Percentiles rank a stretch among this genome's conserved stretches.
Evolutionary conservation across 176 grass and related monocot genomes (phyloP).

Genomic region (Ensete ventricosum): DNA sequence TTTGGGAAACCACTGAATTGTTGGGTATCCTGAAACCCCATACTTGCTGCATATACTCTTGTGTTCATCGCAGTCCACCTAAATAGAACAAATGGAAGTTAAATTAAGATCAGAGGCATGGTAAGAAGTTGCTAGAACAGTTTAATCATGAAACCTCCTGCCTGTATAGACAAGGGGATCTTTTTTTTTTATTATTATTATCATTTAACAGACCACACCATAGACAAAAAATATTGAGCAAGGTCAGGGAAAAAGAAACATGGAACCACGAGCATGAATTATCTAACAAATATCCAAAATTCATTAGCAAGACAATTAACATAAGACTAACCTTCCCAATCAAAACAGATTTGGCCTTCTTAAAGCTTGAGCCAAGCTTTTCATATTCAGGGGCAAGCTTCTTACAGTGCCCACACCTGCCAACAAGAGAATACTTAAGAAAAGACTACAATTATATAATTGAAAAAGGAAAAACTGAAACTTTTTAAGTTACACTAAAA

Average conservation of each 20-base stretch:
- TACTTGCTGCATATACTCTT: conserved; percentile 94
- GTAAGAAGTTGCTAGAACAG: not conserved
- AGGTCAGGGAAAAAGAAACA: not conserved
- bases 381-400: conserved; percentile 99
- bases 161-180: too few species aligned
- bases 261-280: not conserved
- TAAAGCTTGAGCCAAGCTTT: conserved; percentile 83
- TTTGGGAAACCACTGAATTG: conserved; percentile 96
- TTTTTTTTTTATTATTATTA: too few species aligned
- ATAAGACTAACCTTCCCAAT: conserved; percentile 68
- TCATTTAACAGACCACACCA: not conserved
- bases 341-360: conserved; percentile 81
- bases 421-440: not conserved
- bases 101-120: conserved; percentile 11
- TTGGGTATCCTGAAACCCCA: conserved; percentile 91
- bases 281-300: not conserved
- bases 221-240: not conserved
- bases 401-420: conserved; percentile 98
- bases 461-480: too few species aligned
- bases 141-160: too few species aligned
- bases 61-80: conserved; percentile 97
- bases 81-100: conserved; percentile 16
- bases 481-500: too few species aligned
- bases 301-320: too few species aligned
- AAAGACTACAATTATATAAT: not conserved